A percentile compares a stretch with the other conserved stretches of the same genome.
These are phyloP conservation scores for Yamadazyma buinensis DNA, from an alignment of 1,139 yeast species.

Conservation along the genomic window DNA sequence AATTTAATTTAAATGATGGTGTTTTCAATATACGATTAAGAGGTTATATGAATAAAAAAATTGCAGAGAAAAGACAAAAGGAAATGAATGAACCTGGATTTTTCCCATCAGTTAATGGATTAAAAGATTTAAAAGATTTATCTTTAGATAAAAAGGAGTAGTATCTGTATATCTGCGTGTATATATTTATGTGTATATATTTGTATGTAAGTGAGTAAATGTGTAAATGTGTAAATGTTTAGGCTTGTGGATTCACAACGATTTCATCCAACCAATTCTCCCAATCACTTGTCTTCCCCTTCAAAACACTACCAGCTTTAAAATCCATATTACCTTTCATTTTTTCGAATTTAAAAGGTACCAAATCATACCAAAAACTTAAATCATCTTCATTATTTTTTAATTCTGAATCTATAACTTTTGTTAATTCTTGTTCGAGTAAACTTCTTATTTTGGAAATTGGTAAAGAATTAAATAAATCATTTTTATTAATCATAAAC, in stretches of 20 bases:
- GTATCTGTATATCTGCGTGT: no score
- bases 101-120: slow-evolving; percentile 39
- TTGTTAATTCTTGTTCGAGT: slow-evolving; percentile 63
- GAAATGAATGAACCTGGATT: slow-evolving; percentile 39
- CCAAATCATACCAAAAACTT: slow-evolving; percentile 39
- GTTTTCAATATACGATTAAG: slow-evolving; percentile 53
- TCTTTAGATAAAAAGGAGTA: no score
- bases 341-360: slow-evolving; percentile 54
- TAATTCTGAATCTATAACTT: slow-evolving; percentile 46
- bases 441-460: slow-evolving; percentile 52
- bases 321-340: slow-evolving; percentile 75
- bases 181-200: no score
- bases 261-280: slow-evolving; percentile 76
- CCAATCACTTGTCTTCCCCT: slow-evolving; percentile 55
- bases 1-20: slow-evolving; percentile 47
- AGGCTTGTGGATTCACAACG: slow-evolving; percentile 45
- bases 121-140: slow-evolving; percentile 5
- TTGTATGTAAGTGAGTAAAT: no score
- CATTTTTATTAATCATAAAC: slow-evolving; percentile 79
- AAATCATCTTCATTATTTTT: slow-evolving; percentile 29
- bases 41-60: slow-evolving; percentile 35
- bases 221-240: no score
- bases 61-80: slow-evolving; percentile 35
- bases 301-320: slow-evolving; percentile 64
- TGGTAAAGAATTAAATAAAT: slow-evolving; percentile 79